Evolutionary conservation across 208 protist genomes (phyloP), one percentile per base, ranked within the genome.

Genomic region (Leishmania gerbilli): DNA sequence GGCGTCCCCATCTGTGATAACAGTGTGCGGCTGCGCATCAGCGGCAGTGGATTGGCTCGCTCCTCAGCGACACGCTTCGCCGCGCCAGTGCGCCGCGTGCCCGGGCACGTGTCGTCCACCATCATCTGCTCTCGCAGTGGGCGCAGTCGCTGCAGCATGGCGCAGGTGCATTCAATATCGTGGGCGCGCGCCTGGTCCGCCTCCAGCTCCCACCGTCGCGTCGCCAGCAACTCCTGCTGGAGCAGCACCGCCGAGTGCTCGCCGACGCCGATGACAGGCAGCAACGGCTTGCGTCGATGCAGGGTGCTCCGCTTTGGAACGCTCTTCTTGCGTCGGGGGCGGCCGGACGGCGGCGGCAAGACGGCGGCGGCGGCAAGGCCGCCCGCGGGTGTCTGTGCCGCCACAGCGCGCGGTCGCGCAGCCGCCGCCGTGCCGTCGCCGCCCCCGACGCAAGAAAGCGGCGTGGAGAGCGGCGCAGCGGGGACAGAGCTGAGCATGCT

Each of bases 251-350:
- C 80, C 15, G 90, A 79, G 71, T 84, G 84, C 47, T 92, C 87
- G 37, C 90, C 90, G 5, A 95, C 90, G 19, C 90, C 92, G 40
- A 76, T 77, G 37, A 79, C 84, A 27, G 88, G 89, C 56, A 89
- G 86, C 60, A 93, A 82, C 27, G 88, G 81, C 56, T 77, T 79
- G 37, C 72, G 83, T 60, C 76, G 56, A 19, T 55, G 68, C 51
- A 5, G 6, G 1, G 19, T 49, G 60, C 56, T 79, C 19, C 24
- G 7, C 34, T 3, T 24, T 11, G 21, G 34, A 37, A 71, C 37
- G 4, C 8, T 27, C 9, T 40, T 77, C 51, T 49, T 77, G 74
- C 55, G 55, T n/a, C 47, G 24, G n/a, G 9, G 42, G 9, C 47
- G 71, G 17, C n/a, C 6, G 71, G 71, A n/a, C 71, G 6, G 71